Conservation (phyloP, 2,329 filamentous ascomycete species). For the Zarea fungicola region DNA sequence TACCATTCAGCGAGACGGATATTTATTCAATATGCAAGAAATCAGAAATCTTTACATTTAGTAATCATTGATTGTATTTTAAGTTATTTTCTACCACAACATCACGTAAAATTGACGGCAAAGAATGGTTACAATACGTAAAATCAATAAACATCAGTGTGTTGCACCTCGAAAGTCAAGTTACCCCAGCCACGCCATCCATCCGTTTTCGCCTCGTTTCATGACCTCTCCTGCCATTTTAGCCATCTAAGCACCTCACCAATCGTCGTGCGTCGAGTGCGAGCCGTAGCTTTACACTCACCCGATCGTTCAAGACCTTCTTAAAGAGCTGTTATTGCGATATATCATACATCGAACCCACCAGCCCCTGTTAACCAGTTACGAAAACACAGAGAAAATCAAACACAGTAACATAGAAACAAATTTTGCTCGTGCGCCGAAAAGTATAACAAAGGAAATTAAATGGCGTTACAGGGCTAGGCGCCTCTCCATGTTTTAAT, state of each 20-base stretch:
- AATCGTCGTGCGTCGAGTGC: not conserved
- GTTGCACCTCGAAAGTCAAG: not conserved
- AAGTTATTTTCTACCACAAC: not conserved
- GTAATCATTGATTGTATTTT: not conserved
- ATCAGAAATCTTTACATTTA: too few relatives aligned
- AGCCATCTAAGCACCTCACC: not conserved
- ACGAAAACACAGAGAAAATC: constrained; percentile 2
- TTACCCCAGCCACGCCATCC: constrained; percentile 1
- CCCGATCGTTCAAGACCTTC: not conserved
- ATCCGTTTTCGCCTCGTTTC: not conserved
- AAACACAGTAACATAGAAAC: constrained; percentile 3
- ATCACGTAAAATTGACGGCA: not conserved
- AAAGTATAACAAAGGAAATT: constrained; percentile 6
- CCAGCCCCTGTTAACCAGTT: constrained; percentile 2
- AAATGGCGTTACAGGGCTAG: not conserved
- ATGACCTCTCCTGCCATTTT: not conserved
- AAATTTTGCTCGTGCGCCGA: constrained; percentile 7
- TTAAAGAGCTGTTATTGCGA: constrained; percentile 10
- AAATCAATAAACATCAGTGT: not conserved
- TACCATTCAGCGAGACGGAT: too few relatives aligned
- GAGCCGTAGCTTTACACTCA: not conserved
- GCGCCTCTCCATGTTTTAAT: constrained; percentile 5
- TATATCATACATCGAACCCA: constrained; percentile 13
- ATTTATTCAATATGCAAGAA: too few relatives aligned
- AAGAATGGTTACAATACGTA: not conserved